Base-by-base conservation (phyloP, 768 basidiomycete genomes). In the Thelephora aurantiotincta region DNA sequence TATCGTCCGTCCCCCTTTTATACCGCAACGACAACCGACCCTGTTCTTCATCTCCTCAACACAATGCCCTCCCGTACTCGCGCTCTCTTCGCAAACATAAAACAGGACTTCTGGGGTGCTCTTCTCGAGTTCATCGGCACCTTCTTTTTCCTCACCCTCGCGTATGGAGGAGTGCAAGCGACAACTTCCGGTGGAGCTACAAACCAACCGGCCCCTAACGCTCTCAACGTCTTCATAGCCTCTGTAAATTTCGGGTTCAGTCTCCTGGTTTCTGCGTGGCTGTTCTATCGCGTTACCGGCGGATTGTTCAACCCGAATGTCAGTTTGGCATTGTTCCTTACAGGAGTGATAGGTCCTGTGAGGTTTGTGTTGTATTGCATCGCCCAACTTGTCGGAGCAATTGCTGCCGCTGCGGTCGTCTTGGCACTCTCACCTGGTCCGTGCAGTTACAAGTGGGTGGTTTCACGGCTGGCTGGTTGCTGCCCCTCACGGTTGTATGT, bases 281-380 rank as follows among this genome's bases (percentile, higher is more conserved):
- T 80, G 11, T 83, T 82, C 61, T 82, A 72, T 57, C 70, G 79
- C 35, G 61, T 72, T 19, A 79, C 77, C 0, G 79, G 79, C 9
- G 78, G 77, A 5, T 61, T 80, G 19, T 82, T 81, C 62, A 84
- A 82, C 51, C 80, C 78, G 0, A 67, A 78, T 50, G 67, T 83
- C 50, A 74, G 73, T 13, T 63, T 78, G 35, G 72, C 80, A 6
- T 70, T 82, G 33, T 66, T 77, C 46, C 65, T 83, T 36, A 64
- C 73, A 11, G 78, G 78, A 1, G 66, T 67, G 18, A 67, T 84
- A 34, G 61, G 64, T 1, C 77, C 77, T 1, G 62, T 74, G 35
- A 70, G 80, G 7, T 78, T 75, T 49, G 63, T 75, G 20, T 60
- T 83, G 33, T 80, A 74, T 55, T 74, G 68, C 52, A 60, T 78